Evolutionary conservation across 2,329 filamentous ascomycete species (phyloP), one percentile per base, ranked within the genome.

Genomic region (Zymoseptoria crescenta): DNA sequence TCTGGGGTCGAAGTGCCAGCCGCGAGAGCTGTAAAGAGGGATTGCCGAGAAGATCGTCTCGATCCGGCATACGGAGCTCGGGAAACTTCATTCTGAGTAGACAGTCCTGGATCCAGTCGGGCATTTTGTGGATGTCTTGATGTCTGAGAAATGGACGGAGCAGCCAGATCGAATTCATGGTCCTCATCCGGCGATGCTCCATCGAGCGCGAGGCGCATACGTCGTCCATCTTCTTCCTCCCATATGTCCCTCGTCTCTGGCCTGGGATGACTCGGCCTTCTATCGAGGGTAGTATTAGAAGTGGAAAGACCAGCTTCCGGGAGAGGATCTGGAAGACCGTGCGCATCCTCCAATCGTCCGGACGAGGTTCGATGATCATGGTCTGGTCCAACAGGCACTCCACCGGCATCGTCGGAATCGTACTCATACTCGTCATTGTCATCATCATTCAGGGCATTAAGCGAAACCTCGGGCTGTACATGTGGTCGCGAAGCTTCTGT

Each of bases 191-290:
- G 49, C 49, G 56, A 50, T 3, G 63, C 60, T 50, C 64, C 62
- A 27, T 64, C 64, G 9, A 67, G 53, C 8, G 65, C 65, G 24
- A 67, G 57, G 30, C 65, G 65, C 56, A 67, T 53, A 30, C 65
- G 61, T 3, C 66, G 62, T 10, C 66, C 56, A 53, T 64, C 60
- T 56, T 67, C 66, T 56, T 68, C 66, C 21, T 62, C 64, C 60
- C 62, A 57, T 1, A 62, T 52, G n/a, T 66, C 66, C 50, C 60
- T 55, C 10, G 58, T 57, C n/a, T 56, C 51, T 28, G 65, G 65
- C 30, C 65, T 56, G 16, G 63, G 59, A 55, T 64, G 65, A 16
- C 28, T n/a, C 24, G 27, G 13, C 51, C 51, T 13, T 52, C 24
- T 7, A 16, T 28, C 8, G 24, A 10, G 19, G 13, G 51, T 27